Conservation (phyloP, 495 filamentous ascomycete species). For the Tuber microsphaerosporum region DNA sequence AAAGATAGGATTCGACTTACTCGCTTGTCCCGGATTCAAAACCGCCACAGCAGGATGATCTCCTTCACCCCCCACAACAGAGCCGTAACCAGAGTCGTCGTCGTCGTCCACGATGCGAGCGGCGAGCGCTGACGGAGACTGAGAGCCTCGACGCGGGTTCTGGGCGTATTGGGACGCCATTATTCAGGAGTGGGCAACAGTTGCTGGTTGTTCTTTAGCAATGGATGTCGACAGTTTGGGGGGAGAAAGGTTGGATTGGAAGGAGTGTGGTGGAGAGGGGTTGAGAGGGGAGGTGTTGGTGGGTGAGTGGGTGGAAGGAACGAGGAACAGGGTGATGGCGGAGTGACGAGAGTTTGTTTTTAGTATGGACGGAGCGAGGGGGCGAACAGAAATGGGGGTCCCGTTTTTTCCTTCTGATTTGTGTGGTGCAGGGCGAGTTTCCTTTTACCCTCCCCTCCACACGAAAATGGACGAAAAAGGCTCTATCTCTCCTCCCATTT, state of each 20-base stretch:
- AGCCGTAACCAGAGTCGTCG: slow-evolving; percentile 86
- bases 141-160: slow-evolving; percentile 17
- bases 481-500: neutral
- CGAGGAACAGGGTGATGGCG: neutral
- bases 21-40: slow-evolving; percentile 50
- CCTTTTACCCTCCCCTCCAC: neutral
- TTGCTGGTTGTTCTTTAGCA: slow-evolving; percentile 24
- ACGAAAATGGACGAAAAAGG: neutral
- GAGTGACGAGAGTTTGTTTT: slow-evolving; percentile 4
- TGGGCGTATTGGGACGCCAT: slow-evolving; percentile 38
- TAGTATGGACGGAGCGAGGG: neutral
- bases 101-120: slow-evolving; percentile 67
- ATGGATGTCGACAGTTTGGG: slow-evolving; percentile 15
- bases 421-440: neutral
- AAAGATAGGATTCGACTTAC: slow-evolving; percentile 54
- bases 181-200: slow-evolving; percentile 16
- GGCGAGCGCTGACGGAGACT: slow-evolving; percentile 47
- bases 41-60: slow-evolving; percentile 46
- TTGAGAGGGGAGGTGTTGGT: neutral
- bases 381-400: neutral
- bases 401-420: neutral
- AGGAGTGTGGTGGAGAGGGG: neutral
- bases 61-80: slow-evolving; percentile 52
- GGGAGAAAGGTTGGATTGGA: slow-evolving; percentile 3
- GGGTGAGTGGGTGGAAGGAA: slow-evolving; percentile 1